Evolutionary conservation across 495 filamentous ascomycete species (phyloP), one percentile per base, ranked within the genome.

Genomic region (Penicillium atrosanguineum): DNA sequence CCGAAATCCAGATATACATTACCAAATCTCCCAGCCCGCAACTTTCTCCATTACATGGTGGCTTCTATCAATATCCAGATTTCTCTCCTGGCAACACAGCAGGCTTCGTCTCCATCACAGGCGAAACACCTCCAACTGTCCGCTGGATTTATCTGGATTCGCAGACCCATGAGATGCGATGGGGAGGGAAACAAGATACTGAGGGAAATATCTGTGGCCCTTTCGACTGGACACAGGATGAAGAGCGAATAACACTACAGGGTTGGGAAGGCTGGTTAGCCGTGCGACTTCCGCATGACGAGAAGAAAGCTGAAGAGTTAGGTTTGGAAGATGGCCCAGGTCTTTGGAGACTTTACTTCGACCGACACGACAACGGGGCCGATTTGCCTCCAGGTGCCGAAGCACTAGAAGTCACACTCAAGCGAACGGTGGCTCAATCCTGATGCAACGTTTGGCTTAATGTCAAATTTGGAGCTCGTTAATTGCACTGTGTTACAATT

Each of bases 251-350:
- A 34, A 47, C 44, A 7, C 18, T 53, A 18, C 20, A 53, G 23
- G 44, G 18, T 3, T 53, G 44, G 51, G 51, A 53, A 38, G 44
- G 51, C 20, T 53, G 51, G 51, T n/a, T 53, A 36, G 43, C 51
- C 1, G 51, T 53, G n/a, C 36, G 44, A 23, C 20, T 47, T 34
- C 44, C 34, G 36, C 5, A 15, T 25, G 51, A 48, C 19, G 51
- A 53, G 26, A 34, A 16, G 26, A 38, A 20, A n/a, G 18, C 25
- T 9, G 38, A 46, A 19, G 43, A 53, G 15, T 28, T 46, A 38
- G 51, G 16, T 15, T 6, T 26, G 20, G 23, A 45, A 8, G 23
- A 47, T 31, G 25, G 7, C 12, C 15, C 18, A 16, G 36, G 19
- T n/a, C 36, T 46, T 7, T 53, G 51, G 43, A 38, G 25, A n/a